phyloP scores from a whole-genome alignment of 2,329 filamentous ascomycete genomes.

The Aspergillus spinulosporus region DNA sequence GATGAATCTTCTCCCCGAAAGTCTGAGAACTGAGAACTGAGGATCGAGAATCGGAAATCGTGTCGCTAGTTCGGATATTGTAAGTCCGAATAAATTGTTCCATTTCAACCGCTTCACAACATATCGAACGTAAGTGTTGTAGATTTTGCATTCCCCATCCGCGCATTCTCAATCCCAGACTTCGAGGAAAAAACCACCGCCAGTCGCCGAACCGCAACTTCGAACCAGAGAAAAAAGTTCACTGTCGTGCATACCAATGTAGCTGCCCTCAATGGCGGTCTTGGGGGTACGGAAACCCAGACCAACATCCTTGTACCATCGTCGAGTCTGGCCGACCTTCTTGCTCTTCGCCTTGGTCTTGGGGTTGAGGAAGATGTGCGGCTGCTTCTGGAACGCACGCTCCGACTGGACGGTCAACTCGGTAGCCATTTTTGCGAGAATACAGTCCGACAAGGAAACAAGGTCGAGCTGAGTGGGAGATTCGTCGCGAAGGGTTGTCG shows the following conservation, averaged over 20 bases:
- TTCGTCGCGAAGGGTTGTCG: conserved; percentile 34
- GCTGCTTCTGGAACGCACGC: conserved; percentile 99
- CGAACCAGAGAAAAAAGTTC: conserved; percentile 22
- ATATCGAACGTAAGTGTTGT: not conserved
- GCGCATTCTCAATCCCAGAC: conserved; percentile 21
- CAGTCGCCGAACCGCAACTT: conserved; percentile 22
- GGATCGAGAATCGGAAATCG: not conserved
- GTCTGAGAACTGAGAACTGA: conserved; percentile 19
- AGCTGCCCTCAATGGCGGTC: conserved; percentile 96
- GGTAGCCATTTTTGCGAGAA: conserved; percentile 80
- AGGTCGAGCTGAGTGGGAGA: conserved; percentile 38
- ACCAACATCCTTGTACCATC: conserved; percentile 99
- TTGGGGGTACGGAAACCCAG: conserved; percentile 98
- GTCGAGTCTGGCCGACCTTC: conserved; percentile 84
- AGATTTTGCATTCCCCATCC: not conserved
- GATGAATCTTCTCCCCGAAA: conserved; percentile 6
- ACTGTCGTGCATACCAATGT: conserved; percentile 80
- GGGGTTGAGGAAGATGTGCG: conserved; percentile 99
- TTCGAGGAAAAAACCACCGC: conserved; percentile 13
- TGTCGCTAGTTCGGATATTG: not conserved
- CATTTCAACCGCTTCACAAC: not conserved
- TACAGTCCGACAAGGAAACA: conserved; percentile 48
- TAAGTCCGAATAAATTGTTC: not conserved
- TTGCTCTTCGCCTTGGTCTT: conserved; percentile 83
- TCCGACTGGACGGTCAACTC: conserved; percentile 99